These are phyloP conservation scores for Colletotrichum agaves DNA, from an alignment of 2,329 filamentous ascomycete genomes.

Conservation along the genomic window DNA sequence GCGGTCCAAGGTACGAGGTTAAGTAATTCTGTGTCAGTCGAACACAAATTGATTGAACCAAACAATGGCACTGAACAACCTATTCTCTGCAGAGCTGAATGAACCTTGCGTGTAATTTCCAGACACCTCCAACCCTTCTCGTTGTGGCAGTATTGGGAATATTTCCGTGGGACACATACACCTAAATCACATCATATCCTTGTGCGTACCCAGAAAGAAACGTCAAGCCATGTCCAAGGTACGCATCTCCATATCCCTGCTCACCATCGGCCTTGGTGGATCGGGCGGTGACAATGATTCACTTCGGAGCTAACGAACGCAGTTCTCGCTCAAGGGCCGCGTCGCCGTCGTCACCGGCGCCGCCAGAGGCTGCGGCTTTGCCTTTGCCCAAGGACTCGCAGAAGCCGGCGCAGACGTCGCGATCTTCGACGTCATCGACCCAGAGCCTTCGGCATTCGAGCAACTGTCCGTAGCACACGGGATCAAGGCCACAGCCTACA, in stretches of 20 bases:
- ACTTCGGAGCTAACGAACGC: neutral
- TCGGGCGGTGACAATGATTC: neutral
- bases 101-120: no score
- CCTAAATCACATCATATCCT: no score
- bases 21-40: constrained; percentile 2
- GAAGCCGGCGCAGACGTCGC: constrained; percentile 29
- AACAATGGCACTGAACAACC: neutral
- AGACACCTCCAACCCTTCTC: no score
- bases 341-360: constrained; percentile 59
- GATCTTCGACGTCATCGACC: constrained; percentile 30
- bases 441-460: constrained; percentile 12
- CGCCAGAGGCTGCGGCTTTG: constrained; percentile 56
- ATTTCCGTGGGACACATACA: no score
- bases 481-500: constrained; percentile 2
- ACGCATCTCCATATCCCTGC: neutral
- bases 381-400: constrained; percentile 28
- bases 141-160: no score
- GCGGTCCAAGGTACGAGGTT: neutral
- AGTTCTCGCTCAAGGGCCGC: constrained; percentile 61
- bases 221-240: constrained; percentile 7
- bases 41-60: neutral
- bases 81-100: neutral
- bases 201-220: no score
- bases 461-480: neutral
- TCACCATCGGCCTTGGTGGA: neutral